phyloP scores from a whole-genome alignment of 345 rosid genomes.

The Excoecaria agallocha region DNA sequence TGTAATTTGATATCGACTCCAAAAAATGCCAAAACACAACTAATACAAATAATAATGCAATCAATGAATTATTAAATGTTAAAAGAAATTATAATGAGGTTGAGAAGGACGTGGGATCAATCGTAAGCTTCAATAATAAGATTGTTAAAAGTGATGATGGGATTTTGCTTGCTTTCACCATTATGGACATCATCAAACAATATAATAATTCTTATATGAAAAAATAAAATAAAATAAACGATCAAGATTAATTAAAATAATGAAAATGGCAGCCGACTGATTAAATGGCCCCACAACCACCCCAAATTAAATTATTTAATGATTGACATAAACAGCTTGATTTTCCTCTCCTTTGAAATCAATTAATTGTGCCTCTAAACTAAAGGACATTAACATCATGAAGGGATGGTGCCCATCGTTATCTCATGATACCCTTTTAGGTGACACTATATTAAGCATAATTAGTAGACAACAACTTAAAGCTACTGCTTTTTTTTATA shows the following conservation, averaged over 20 bases:
- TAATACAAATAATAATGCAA: background rate
- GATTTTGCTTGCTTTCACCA: background rate
- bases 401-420: conserved; percentile 2
- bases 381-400: background rate
- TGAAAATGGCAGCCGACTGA: background rate
- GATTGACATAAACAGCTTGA: background rate
- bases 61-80: background rate
- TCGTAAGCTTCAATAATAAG: too few relatives aligned
- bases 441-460: background rate
- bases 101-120: background rate
- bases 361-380: background rate
- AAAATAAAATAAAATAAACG: background rate
- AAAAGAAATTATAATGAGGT: background rate
- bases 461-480: background rate
- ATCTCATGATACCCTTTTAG: conserved; percentile 8
- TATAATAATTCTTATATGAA: background rate
- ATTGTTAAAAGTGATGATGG: background rate
- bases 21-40: too few relatives aligned
- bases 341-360: background rate
- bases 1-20: too few relatives aligned
- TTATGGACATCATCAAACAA: too few relatives aligned
- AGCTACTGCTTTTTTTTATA: too few relatives aligned
- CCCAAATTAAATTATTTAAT: background rate
- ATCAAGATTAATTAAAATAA: background rate
- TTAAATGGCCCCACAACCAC: background rate